Evolutionary conservation across 225 moss, liverwort and hornwort species (phyloP).

Genomic region (Bryum argenteum): DNA sequence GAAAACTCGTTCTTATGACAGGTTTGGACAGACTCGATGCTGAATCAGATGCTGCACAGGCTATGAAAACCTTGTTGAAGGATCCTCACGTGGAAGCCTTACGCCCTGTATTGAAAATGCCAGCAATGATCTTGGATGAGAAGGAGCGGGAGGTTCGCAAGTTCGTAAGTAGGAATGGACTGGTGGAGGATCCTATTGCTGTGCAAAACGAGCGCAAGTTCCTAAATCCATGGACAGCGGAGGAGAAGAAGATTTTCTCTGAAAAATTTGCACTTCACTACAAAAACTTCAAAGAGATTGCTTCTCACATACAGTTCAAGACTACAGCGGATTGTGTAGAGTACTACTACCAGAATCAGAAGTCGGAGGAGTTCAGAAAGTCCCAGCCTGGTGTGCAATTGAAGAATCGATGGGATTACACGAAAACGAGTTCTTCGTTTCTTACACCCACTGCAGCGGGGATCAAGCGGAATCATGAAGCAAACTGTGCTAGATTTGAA

Average conservation of each 20-base stretch:
- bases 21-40: slow-evolving; percentile 53
- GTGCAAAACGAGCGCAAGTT: slow-evolving; percentile 52
- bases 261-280: slow-evolving; percentile 53
- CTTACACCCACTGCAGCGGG: slow-evolving; percentile 67
- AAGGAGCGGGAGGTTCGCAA: slow-evolving; percentile 54
- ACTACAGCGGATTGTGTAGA: slow-evolving; percentile 66
- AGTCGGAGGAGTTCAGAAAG: slow-evolving; percentile 58
- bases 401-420: slow-evolving; percentile 55
- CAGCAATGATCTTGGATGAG: slow-evolving; percentile 67
- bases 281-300: slow-evolving; percentile 61
- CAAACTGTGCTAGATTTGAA: slow-evolving; percentile 67
- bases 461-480: slow-evolving; percentile 62
- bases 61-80: slow-evolving; percentile 54
- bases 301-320: slow-evolving; percentile 43
- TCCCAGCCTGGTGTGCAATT: slow-evolving; percentile 47
- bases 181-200: slow-evolving; percentile 61
- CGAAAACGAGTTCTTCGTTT: slow-evolving; percentile 48
- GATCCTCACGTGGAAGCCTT: slow-evolving; percentile 37
- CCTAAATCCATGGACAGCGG: slow-evolving; percentile 55
- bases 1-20: slow-evolving; percentile 26
- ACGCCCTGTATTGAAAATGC: slow-evolving; percentile 55
- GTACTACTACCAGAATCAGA: slow-evolving; percentile 61
- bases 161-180: slow-evolving; percentile 58
- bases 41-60: slow-evolving; percentile 49
- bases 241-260: slow-evolving; percentile 53